Base-by-base conservation (phyloP, 2,329 filamentous ascomycete genomes). In the Nemania sp. region DNA sequence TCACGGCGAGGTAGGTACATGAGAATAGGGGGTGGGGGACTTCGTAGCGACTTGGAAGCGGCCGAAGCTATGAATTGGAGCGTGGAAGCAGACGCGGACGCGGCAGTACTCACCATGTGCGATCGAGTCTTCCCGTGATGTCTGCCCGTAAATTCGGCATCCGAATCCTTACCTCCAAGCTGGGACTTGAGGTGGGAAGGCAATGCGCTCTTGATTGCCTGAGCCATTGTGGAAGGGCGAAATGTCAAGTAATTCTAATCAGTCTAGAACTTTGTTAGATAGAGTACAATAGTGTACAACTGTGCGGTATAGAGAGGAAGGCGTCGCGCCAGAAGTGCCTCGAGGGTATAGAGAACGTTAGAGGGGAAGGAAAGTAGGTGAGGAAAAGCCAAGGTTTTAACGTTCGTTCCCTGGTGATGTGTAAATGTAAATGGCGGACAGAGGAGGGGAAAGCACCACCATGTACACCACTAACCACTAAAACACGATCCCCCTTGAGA, bases 61-160 rank as follows among this genome's bases (percentile, higher is more conserved):
- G 26, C 20, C 18, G 45, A 54, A 38, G 13, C 1, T 57, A 18
- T 24, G 45, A 55, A 65, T 59, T 24, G 60, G 43, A 35, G 29
- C 61, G 29, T 59, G n/a, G 57, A 49, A 27, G 29, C 61, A 32
- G 38, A 52, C 57, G 51, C 24, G 24, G 38, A 57, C 29, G 35
- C 58, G 27, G 55, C 35, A 18, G 49, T 66, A 90, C 92, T 89
- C 83, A 92, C 92, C 89, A 94, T 92, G 82, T 94, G 92, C 69
- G 91, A 93, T 81, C 92, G 91, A 74, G 91, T 92, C 88, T 94
- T 94, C 83, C 92, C 92, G 81, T 94, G 92, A 79, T 93, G 92
- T 79, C 90, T 89, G 74, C 86, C 85, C 75, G 86, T 83, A 73
- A 89, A 86, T 72, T 83, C 83, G 71, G 77, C 77, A 70, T 84